These are phyloP conservation scores for Xylariales sp. DNA, from an alignment of 2,329 filamentous ascomycete species.

Conservation along the genomic window DNA sequence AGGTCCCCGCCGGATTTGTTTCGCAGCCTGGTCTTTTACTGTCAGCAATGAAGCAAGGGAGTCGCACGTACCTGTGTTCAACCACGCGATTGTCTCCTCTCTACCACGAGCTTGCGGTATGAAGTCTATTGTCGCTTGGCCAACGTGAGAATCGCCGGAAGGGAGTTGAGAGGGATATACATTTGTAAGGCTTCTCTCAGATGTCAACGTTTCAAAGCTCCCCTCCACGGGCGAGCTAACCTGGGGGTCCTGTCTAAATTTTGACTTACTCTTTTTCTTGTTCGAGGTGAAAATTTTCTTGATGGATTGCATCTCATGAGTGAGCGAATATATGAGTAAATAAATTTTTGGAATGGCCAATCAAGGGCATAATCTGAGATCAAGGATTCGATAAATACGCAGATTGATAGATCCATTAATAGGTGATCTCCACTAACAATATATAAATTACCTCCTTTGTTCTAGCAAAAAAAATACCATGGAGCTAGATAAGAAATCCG, in stretches of 20 bases:
- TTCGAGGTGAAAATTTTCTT: slow-evolving; percentile 28
- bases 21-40: slow-evolving; percentile 38
- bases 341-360: neutral
- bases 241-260: slow-evolving; percentile 1
- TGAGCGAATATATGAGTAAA: too few species aligned
- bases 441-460: neutral
- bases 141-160: neutral
- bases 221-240: slow-evolving; percentile 24
- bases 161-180: neutral
- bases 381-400: neutral
- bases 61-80: slow-evolving; percentile 33
- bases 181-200: neutral
- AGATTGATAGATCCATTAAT: too few species aligned
- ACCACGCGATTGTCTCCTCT: slow-evolving; percentile 37
- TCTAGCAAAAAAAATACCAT: neutral
- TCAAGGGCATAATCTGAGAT: neutral
- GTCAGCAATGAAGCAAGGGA: slow-evolving; percentile 33
- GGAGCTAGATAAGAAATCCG: neutral
- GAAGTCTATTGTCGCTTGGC: slow-evolving; percentile 29
- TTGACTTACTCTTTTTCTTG: slow-evolving; percentile 18
- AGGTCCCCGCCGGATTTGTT: slow-evolving; percentile 30
- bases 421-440: neutral
- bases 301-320: slow-evolving; percentile 38
- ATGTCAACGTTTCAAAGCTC: slow-evolving; percentile 13
- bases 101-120: slow-evolving; percentile 36